Evolutionary conservation across 2,329 filamentous ascomycete species (phyloP).

Genomic region (Pseudogymnoascus sp.): DNA sequence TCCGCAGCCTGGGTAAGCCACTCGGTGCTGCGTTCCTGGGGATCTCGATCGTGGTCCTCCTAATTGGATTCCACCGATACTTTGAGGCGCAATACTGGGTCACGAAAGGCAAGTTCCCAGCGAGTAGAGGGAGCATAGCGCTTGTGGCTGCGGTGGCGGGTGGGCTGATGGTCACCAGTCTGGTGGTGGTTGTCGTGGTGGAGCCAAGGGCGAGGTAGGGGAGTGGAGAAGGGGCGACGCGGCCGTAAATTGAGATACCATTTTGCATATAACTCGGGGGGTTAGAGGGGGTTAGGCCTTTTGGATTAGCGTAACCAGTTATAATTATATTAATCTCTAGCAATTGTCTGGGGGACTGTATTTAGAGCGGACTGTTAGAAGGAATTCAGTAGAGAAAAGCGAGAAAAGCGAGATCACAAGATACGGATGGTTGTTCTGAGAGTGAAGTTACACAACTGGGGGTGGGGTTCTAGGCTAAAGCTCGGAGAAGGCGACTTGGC

Average conservation of each 20-base stretch:
- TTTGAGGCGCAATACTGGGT: slow-evolving; percentile 73
- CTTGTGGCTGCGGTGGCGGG: slow-evolving; percentile 58
- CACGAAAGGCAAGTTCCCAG: slow-evolving; percentile 70
- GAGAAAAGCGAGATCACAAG: too few species aligned
- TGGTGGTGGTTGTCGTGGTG: slow-evolving; percentile 51
- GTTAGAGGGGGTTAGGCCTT: neutral
- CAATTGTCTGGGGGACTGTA: neutral
- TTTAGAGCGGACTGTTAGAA: neutral
- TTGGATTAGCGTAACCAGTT: neutral
- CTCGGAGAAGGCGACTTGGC: neutral
- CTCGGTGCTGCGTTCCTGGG: slow-evolving; percentile 68
- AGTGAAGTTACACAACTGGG: neutral
- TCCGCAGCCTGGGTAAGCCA: slow-evolving; percentile 58
- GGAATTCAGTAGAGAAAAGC: neutral
- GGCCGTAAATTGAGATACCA: neutral
- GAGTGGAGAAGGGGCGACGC: neutral
- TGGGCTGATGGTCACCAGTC: slow-evolving; percentile 50
- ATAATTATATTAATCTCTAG: neutral
- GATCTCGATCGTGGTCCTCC: slow-evolving; percentile 64
- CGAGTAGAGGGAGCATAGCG: slow-evolving; percentile 65
- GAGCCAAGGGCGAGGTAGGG: slow-evolving; percentile 31
- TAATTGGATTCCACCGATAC: slow-evolving; percentile 71
- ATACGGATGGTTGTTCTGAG: neutral
- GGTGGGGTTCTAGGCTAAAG: neutral
- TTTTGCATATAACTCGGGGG: neutral